Percentiles rank a stretch among this genome's conserved stretches.
These are phyloP conservation scores for Dactylellina haptotyla DNA, from an alignment of 2,329 filamentous ascomycete genomes.

Conservation along the genomic window DNA sequence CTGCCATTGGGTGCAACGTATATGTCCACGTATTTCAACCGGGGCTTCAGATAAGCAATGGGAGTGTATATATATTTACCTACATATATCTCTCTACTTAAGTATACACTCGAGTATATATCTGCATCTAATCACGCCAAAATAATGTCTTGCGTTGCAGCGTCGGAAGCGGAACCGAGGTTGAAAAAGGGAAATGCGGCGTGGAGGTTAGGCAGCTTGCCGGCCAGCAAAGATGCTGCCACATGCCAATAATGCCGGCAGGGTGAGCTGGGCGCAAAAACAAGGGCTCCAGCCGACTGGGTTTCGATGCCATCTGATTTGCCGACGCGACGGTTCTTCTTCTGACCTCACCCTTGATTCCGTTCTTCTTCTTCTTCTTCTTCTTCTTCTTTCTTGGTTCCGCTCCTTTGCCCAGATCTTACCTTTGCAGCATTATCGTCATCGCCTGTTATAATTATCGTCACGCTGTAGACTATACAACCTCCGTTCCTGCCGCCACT, in stretches of 20 bases:
- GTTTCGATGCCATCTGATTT: conserved; percentile 52
- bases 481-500: conserved; percentile 2
- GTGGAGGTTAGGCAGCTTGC: conserved; percentile 47
- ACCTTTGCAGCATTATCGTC: background rate
- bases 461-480: background rate
- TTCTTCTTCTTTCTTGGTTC: conserved; percentile 1
- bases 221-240: conserved; percentile 26
- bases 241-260: conserved; percentile 35
- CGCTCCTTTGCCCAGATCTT: conserved; percentile 6
- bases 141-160: conserved; percentile 10
- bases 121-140: too few relatives aligned
- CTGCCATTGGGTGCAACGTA: too few relatives aligned
- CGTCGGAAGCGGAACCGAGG: conserved; percentile 34
- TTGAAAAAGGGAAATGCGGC: conserved; percentile 37
- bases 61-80: too few relatives aligned
- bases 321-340: conserved; percentile 22
- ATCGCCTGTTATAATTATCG: background rate
- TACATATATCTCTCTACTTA: too few relatives aligned
- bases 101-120: too few relatives aligned
- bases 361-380: background rate
- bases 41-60: too few relatives aligned
- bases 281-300: too few relatives aligned
- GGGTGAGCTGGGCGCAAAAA: background rate
- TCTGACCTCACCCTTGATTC: conserved; percentile 2
- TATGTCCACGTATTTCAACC: too few relatives aligned